Percentiles rank a stretch among this genome's conserved stretches.
Conservation (phyloP, 345 rosid genomes). For the Microthlaspi erraticum region DNA sequence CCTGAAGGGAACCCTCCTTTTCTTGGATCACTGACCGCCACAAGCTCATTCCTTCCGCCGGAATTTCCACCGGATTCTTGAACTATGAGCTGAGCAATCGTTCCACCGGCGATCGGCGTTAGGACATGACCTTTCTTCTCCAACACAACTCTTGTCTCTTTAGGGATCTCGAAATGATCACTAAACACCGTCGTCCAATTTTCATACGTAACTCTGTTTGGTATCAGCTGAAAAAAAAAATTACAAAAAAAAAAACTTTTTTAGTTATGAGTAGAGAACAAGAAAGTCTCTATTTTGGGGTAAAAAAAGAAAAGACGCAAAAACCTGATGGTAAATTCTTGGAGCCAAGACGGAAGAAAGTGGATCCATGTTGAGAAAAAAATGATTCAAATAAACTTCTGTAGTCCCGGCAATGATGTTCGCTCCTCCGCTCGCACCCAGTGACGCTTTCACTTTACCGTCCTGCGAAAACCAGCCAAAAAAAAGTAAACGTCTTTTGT, state of each 20-base stretch:
- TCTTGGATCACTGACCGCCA: slow-evolving; percentile 70
- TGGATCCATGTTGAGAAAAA: slow-evolving; percentile 59
- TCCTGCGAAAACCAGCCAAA: slow-evolving; percentile 40
- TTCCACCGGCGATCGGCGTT: slow-evolving; percentile 49
- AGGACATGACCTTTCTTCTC: slow-evolving; percentile 55
- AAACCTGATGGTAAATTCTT: slow-evolving; percentile 67
- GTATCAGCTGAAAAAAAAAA: slow-evolving; percentile 49
- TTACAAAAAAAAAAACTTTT: background rate
- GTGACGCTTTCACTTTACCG: slow-evolving; percentile 54
- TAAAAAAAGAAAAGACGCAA: background rate
- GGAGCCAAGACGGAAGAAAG: slow-evolving; percentile 62
- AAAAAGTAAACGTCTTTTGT: background rate
- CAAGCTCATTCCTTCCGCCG: slow-evolving; percentile 42
- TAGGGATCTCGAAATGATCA: slow-evolving; percentile 58
- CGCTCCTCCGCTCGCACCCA: slow-evolving; percentile 74
- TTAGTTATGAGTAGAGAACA: background rate
- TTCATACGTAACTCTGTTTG: slow-evolving; percentile 54
- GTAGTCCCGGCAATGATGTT: slow-evolving; percentile 60
- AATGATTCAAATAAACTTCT: slow-evolving; percentile 62
- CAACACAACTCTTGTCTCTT: slow-evolving; percentile 47
- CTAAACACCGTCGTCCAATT: slow-evolving; percentile 59
- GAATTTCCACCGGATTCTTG: slow-evolving; percentile 39
- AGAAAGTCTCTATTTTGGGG: background rate
- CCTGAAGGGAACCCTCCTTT: slow-evolving; percentile 73
- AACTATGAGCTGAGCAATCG: slow-evolving; percentile 57